Evolutionary conservation across 192 early-diverging fungal genomes (phyloP), one percentile per base, ranked within the genome.

Genomic region (Gryganskiella cystojenkinii): DNA sequence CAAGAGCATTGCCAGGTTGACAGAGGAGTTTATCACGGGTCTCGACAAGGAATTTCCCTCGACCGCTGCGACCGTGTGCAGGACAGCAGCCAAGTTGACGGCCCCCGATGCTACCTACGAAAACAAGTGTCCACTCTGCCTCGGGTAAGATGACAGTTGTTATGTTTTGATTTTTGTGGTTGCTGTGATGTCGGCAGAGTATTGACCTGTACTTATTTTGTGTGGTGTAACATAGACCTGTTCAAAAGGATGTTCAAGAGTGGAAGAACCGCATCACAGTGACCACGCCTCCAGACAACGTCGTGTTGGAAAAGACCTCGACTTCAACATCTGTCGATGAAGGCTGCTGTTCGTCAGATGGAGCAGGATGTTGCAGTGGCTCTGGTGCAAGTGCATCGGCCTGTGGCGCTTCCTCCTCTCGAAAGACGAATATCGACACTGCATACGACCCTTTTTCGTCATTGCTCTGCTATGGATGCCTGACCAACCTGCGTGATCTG

Each of bases 31-130:
- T 67, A 90, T 98, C 45, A 83, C 88, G 0, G 89, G 87, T 2
- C 83, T 98, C 17, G 92, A 95, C 52, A 82, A 82, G 9, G 92
- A 92, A 54, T 98, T 95, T 70, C 89, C 92, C 2, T 93, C 95
- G 9, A 96, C 94, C 2, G 92, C 92, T 4, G 88, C 88, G 30
- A 98, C 95, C 1, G 89, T 98, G 11, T 86, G 89, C 31, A 84
- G 94, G 40, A 98, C 96, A 0, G 92, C 90, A 33, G 83, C 85
- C 31, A 96, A 95, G 68, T 74, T 96, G 30, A 86, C 86, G 56
- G 83, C 89, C 19, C 82, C 81, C 7, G 82, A 84, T 27, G 83
- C 82, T 14, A 70, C 75, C n/a, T 82, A 81, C 3, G 35, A 71
- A 1, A 64, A 74, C 34, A 84, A 75, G 28, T 95, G 86, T 82